phyloP scores from a whole-genome alignment of 345 rosid genomes.

The Citrus trifoliata region DNA sequence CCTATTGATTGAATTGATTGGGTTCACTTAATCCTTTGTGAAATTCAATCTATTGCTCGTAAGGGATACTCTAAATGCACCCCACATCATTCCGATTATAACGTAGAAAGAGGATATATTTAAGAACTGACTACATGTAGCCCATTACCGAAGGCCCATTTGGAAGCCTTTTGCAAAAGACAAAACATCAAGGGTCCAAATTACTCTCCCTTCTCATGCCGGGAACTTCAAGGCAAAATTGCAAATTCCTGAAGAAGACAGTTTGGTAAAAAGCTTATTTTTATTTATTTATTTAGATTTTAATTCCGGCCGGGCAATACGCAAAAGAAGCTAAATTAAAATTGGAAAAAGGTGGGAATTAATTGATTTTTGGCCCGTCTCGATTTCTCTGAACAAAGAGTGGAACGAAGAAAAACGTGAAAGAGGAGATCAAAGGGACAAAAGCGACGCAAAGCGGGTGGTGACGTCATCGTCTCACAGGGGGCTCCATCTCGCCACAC shows the following conservation, averaged over 20 bases:
- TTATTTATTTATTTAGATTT: background rate
- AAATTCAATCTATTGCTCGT: too few relatives aligned
- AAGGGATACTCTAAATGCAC: too few relatives aligned
- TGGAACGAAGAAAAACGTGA: background rate
- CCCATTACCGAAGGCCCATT: background rate
- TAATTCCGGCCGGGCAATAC: too few relatives aligned
- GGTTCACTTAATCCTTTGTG: too few relatives aligned
- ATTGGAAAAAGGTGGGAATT: background rate
- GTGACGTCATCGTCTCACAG: background rate
- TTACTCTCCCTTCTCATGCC: background rate
- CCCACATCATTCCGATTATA: too few relatives aligned
- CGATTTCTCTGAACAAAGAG: background rate
- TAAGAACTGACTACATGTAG: background rate
- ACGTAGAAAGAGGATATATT: too few relatives aligned
- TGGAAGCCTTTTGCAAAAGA: background rate
- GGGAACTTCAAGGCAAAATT: conserved; percentile 15
- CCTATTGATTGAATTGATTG: too few relatives aligned
- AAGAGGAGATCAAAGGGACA: background rate
- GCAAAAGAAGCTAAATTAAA: background rate
- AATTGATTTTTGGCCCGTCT: background rate
- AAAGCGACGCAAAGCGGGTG: conserved; percentile 6
- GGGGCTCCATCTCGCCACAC: conserved; percentile 21
- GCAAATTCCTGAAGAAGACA: conserved; percentile 1
- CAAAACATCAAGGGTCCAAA: background rate
- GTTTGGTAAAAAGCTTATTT: conserved; percentile 3